These are phyloP conservation scores for Umbelopsis vinacea DNA, from an alignment of 192 early-diverging fungal species.

Conservation along the genomic window DNA sequence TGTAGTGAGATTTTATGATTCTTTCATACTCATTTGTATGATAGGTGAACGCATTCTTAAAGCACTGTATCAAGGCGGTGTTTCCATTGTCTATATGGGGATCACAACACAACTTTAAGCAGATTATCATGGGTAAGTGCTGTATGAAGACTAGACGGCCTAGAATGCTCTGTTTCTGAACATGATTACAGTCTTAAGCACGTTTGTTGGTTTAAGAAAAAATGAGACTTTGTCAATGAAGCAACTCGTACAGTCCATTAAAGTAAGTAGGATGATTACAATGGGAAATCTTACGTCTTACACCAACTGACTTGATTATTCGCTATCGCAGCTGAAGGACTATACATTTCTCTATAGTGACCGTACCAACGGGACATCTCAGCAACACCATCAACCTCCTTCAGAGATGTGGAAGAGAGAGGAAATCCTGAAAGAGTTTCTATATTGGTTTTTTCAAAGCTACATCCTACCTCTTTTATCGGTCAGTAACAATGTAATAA, in stretches of 20 bases:
- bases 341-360: background rate
- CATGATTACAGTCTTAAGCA: constrained; percentile 48
- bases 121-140: constrained; percentile 52
- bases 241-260: constrained; percentile 59
- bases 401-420: constrained; percentile 51
- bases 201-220: constrained; percentile 57
- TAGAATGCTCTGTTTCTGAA: background rate
- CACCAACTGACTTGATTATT: constrained; percentile 30
- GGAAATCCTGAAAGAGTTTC: constrained; percentile 61
- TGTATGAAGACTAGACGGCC: background rate
- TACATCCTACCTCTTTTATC: constrained; percentile 64
- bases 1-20: background rate
- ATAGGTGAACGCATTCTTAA: constrained; percentile 54
- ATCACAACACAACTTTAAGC: constrained; percentile 54
- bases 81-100: constrained; percentile 72
- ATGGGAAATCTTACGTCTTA: too few relatives aligned
- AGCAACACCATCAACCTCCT: constrained; percentile 37
- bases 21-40: constrained; percentile 6
- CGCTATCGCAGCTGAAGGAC: constrained; percentile 2
- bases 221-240: constrained; percentile 66
- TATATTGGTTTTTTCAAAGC: constrained; percentile 69
- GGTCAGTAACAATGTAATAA: constrained; percentile 36
- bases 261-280: constrained; percentile 41
- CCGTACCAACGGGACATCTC: background rate
- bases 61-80: constrained; percentile 51